These are phyloP conservation scores for Melampsora medusae DNA, from an alignment of 1,284 basidiomycete genomes.

Conservation along the genomic window DNA sequence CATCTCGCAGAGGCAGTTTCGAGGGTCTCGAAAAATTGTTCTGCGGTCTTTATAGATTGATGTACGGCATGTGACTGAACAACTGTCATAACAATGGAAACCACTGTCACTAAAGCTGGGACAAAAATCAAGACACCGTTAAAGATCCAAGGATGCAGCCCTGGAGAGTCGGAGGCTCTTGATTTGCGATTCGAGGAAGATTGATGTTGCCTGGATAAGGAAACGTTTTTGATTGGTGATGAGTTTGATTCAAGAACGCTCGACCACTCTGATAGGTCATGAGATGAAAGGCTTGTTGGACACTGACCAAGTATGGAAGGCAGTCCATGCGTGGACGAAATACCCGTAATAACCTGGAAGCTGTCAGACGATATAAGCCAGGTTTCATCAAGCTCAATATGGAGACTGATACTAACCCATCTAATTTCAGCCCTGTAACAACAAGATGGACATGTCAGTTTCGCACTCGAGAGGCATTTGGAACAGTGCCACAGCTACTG, in stretches of 20 bases:
- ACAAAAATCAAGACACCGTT: neutral
- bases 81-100: neutral
- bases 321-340: conserved; percentile 3
- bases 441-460: no score
- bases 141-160: neutral
- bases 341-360: conserved; percentile 9
- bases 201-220: neutral
- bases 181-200: neutral
- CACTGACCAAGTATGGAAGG: neutral
- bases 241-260: neutral
- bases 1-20: neutral
- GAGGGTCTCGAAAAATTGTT: neutral
- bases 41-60: neutral
- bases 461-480: neutral
- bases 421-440: neutral
- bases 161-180: neutral
- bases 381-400: neutral
- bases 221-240: no score
- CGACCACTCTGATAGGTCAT: neutral
- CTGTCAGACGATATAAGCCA: neutral
- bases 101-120: neutral
- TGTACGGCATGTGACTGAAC: neutral
- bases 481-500: neutral
- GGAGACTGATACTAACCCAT: neutral
- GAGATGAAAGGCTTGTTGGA: no score